Conservation (phyloP, 169 alveolate species). For the Toxoplasma gondii region DNA sequence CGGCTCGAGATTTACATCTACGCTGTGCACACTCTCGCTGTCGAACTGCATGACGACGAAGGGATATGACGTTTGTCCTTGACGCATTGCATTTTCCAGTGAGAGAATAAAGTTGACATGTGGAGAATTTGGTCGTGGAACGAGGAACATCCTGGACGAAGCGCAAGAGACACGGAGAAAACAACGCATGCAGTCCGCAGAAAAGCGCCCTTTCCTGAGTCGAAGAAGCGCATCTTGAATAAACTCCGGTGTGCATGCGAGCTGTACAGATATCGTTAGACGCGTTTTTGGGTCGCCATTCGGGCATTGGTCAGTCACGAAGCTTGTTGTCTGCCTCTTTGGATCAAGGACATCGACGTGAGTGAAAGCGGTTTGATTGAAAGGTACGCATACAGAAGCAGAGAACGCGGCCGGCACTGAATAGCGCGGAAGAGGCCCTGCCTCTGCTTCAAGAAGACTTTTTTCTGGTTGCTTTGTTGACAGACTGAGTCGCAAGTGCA, state of each 20-base stretch:
- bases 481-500: too few species aligned
- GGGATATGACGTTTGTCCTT: slow-evolving; percentile 96
- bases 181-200: background rate
- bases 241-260: background rate
- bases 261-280: too few species aligned
- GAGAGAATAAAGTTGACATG: slow-evolving; percentile 92
- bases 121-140: slow-evolving; percentile 95
- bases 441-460: too few species aligned
- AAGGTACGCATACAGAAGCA: too few species aligned
- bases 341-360: too few species aligned
- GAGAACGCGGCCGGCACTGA: too few species aligned
- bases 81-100: slow-evolving; percentile 93
- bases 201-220: background rate
- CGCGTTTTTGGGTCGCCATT: too few species aligned
- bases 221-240: background rate
- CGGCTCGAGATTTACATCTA: slow-evolving; percentile 89
- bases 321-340: too few species aligned
- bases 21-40: slow-evolving; percentile 89
- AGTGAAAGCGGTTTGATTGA: too few species aligned
- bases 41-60: slow-evolving; percentile 94
- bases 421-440: too few species aligned
- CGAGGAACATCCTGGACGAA: slow-evolving; percentile 86
- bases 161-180: background rate
- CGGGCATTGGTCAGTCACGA: too few species aligned
- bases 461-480: too few species aligned